Conservation (phyloP, 2,329 filamentous ascomycete species). For the Fusarium praegraminearum region DNA sequence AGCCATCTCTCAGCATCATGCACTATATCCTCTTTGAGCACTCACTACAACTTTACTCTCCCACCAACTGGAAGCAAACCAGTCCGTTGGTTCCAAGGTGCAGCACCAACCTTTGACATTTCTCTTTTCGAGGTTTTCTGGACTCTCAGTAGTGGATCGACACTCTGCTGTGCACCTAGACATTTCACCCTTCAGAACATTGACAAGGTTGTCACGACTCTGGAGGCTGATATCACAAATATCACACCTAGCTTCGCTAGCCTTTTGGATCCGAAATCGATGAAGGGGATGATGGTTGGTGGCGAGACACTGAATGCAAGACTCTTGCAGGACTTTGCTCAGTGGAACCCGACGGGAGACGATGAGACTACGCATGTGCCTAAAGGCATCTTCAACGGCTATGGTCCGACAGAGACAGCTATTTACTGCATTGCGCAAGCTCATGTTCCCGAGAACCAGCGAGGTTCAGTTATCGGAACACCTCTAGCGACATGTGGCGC, state of each 20-base stretch:
- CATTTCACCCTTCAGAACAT: constrained; percentile 18
- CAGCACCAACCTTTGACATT: constrained; percentile 27
- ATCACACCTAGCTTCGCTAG: constrained; percentile 26
- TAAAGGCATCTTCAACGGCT: constrained; percentile 22
- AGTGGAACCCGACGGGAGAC: background rate
- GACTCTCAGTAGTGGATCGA: constrained; percentile 21
- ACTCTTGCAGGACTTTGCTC: constrained; percentile 15
- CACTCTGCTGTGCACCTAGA: constrained; percentile 22
- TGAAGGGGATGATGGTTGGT: constrained; percentile 25
- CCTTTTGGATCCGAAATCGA: background rate
- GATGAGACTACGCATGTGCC: background rate
- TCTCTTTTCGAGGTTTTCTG: constrained; percentile 30
- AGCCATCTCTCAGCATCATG: constrained; percentile 24
- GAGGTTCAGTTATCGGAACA: constrained; percentile 17
- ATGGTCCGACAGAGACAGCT: constrained; percentile 17
- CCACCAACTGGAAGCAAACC: background rate
- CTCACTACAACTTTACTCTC: constrained; percentile 8
- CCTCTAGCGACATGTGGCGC: constrained; percentile 5
- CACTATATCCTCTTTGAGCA: constrained; percentile 7
- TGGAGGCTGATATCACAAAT: constrained; percentile 26
- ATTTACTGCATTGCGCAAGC: constrained; percentile 29
- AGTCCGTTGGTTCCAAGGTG: constrained; percentile 28
- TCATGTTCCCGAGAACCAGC: constrained; percentile 1
- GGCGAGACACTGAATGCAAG: constrained; percentile 28
- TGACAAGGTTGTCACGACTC: constrained; percentile 7